These are phyloP conservation scores for Hordeum vulgare DNA, from an alignment of 176 grass and related monocot species.

Conservation along the genomic window MorexV3_pseudomolecules_assembly NC_058520.1:580667826-580668325, in stretches of 20 bases:
- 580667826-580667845: constrained; percentile 27
- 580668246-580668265: constrained; percentile 90
- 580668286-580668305: constrained; percentile 22
- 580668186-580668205: not conserved
- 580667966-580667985: constrained; percentile 12
- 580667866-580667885: not conserved
- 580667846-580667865: constrained; percentile 8
- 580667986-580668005: constrained; percentile 9
- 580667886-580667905: constrained; percentile 3
- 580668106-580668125: constrained; percentile 12
- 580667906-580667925: not conserved
- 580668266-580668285: constrained; percentile 60
- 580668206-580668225: constrained; percentile 32
- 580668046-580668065: constrained; percentile 16
- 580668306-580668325: not conserved
- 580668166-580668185: not conserved
- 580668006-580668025: not conserved
- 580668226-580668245: constrained; percentile 98
- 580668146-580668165: not conserved
- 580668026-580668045: not conserved
- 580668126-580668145: not conserved
- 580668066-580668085: not conserved
- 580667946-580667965: not conserved
- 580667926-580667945: not conserved
- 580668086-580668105: not conserved